These are phyloP conservation scores for Gymnopilus junonius DNA, from an alignment of 768 basidiomycete genomes.

Conservation along the genomic window DNA sequence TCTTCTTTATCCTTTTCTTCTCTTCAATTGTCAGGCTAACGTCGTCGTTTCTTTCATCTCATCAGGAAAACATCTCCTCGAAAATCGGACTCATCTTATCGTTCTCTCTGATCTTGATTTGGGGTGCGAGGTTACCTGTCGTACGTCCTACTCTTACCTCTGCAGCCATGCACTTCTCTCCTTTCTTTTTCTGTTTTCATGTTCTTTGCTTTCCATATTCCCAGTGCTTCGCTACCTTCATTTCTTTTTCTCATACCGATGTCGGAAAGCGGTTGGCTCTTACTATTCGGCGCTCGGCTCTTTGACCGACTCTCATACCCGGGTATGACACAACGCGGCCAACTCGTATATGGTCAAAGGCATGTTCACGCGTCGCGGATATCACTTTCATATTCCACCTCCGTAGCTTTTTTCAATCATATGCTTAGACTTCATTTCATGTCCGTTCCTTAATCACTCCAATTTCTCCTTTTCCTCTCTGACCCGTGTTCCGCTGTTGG, in stretches of 20 bases:
- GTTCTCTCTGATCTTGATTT: slow-evolving; percentile 93
- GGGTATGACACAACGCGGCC: neutral
- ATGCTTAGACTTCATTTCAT: neutral
- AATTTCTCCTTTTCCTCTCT: neutral
- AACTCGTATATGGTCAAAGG: neutral
- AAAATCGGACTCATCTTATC: slow-evolving; percentile 93
- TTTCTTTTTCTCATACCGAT: neutral
- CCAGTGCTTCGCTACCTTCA: neutral
- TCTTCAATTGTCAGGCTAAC: neutral
- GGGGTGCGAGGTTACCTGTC: slow-evolving; percentile 93
- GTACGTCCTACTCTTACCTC: slow-evolving; percentile 47
- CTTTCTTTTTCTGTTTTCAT: neutral
- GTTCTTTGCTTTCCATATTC: neutral
- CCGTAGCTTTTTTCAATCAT: neutral
- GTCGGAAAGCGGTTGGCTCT: neutral
- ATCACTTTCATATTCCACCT: slow-evolving; percentile 6
- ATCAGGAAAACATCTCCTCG: slow-evolving; percentile 81
- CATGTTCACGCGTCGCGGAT: neutral
- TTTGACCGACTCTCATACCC: neutral
- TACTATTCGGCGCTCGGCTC: neutral
- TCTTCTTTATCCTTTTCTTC: neutral
- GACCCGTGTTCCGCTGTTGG: neutral
- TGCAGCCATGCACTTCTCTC: neutral
- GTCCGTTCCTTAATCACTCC: neutral
- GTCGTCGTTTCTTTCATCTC: slow-evolving; percentile 8